phyloP scores from a whole-genome alignment of 495 filamentous ascomycete species.

The Penicillium herquei region DNA sequence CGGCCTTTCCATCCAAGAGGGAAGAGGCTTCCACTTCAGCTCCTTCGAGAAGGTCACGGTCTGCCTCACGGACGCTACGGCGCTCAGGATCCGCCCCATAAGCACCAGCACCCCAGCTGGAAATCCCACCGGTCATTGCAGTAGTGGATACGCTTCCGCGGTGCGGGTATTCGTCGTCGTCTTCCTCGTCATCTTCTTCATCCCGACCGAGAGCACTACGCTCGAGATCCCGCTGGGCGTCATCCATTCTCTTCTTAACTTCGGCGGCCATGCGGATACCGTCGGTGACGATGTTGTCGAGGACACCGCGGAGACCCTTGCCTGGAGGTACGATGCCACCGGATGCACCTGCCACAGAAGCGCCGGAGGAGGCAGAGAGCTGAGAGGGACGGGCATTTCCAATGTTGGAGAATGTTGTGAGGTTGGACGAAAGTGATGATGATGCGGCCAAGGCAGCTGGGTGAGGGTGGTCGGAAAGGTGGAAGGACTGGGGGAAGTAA shows the following conservation, averaged over 20 bases:
- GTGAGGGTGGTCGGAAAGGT: conserved; percentile 51
- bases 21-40: conserved; percentile 29
- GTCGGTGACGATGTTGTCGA: conserved; percentile 96
- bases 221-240: conserved; percentile 81
- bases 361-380: conserved; percentile 33
- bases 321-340: conserved; percentile 57
- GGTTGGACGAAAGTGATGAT: conserved; percentile 67
- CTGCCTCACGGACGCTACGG: conserved; percentile 65
- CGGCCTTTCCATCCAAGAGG: conserved; percentile 28
- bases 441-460: conserved; percentile 45
- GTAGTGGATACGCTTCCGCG: conserved; percentile 21
- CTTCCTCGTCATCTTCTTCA: conserved; percentile 77
- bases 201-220: conserved; percentile 69
- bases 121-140: conserved; percentile 41
- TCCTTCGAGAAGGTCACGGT: conserved; percentile 75
- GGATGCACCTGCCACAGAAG: conserved; percentile 43
- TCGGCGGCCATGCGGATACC: conserved; percentile 93
- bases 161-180: conserved; percentile 48
- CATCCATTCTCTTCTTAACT: conserved; percentile 87
- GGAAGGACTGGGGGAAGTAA: conserved; percentile 71
- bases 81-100: conserved; percentile 57
- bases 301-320: conserved; percentile 82
- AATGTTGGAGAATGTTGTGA: conserved; percentile 78
- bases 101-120: conserved; percentile 46
- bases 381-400: conserved; percentile 50